Evolutionary conservation across 208 protist species (phyloP).

Genomic region (Trypanosoma lewisi): DNA sequence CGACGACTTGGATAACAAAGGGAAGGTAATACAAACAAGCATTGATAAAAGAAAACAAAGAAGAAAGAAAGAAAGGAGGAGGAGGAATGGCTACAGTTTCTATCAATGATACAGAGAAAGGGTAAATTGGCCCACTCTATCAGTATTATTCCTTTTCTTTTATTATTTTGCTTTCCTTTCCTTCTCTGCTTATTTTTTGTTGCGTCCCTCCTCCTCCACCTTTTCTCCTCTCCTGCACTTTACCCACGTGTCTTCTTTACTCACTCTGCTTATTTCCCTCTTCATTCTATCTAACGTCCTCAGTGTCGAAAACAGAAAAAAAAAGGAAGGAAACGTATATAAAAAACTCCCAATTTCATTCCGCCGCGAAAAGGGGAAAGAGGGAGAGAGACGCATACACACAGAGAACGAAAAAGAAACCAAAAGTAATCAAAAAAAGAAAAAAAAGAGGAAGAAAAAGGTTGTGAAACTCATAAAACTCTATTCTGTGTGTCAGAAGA

Average conservation of each 20-base stretch:
- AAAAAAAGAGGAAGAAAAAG: constrained; percentile 3
- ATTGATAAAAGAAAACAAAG: not conserved
- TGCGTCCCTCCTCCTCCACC: not conserved
- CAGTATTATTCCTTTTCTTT: not conserved
- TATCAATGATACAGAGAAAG: not conserved
- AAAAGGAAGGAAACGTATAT: too few species aligned
- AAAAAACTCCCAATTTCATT: too few species aligned
- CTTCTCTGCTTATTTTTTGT: not conserved
- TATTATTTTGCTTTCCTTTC: not conserved
- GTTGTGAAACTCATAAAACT: not conserved
- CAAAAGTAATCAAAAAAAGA: not conserved
- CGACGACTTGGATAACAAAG: not conserved
- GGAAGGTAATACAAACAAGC: not conserved
- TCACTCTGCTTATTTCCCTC: not conserved
- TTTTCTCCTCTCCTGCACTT: too few species aligned
- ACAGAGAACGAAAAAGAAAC: constrained; percentile 1
- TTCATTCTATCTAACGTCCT: constrained; percentile 12
- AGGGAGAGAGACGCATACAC: too few species aligned
- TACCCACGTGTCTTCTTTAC: too few species aligned
- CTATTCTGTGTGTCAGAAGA: not conserved
- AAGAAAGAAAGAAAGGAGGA: not conserved
- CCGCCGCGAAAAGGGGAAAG: constrained; percentile 2
- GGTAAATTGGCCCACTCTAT: not conserved
- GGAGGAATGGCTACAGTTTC: not conserved
- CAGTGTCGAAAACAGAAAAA: not conserved